Percentiles rank a stretch among this genome's conserved stretches.
These are phyloP conservation scores for Trametes maxima DNA, from an alignment of 768 basidiomycete species.

Conservation along the genomic window DNA sequence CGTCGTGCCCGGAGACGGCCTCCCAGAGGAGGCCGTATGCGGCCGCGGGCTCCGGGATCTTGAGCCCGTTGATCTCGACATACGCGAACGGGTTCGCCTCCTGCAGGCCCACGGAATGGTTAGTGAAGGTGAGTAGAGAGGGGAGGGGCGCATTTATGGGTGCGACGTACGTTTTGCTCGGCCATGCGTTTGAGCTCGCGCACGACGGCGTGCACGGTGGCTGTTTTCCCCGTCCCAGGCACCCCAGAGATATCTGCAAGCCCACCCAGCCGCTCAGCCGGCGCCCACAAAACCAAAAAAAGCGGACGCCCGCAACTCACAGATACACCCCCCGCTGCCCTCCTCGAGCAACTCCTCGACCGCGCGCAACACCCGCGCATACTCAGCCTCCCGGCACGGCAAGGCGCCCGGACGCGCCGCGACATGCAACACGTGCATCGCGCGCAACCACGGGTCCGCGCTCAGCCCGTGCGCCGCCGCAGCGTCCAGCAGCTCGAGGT, in stretches of 20 bases:
- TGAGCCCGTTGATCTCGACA: conserved; percentile 96
- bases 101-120: conserved; percentile 40
- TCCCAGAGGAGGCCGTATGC: conserved; percentile 95
- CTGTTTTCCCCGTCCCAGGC: conserved; percentile 99
- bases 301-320: conserved; percentile 49
- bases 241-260: conserved; percentile 91
- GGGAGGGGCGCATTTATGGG: too few species aligned
- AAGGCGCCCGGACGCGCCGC: conserved; percentile 87
- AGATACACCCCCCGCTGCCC: conserved; percentile 93
- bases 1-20: conserved; percentile 81
- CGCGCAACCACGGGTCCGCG: conserved; percentile 77
- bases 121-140: neutral
- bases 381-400: conserved; percentile 89
- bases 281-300: neutral
- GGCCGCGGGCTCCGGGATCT: conserved; percentile 88
- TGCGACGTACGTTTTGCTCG: conserved; percentile 61
- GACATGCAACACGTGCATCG: conserved; percentile 92
- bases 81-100: conserved; percentile 95
- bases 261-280: neutral
- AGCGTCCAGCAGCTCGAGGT: conserved; percentile 37
- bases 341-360: conserved; percentile 89
- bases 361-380: conserved; percentile 67
- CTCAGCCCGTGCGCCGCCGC: conserved; percentile 16
- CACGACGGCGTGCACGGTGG: conserved; percentile 93
- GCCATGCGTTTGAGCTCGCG: conserved; percentile 90